A percentile compares a stretch with the other conserved stretches of the same genome.
Evolutionary conservation across 2,329 filamentous ascomycete species (phyloP).

Genomic region (Fusarium tricinctum): DNA sequence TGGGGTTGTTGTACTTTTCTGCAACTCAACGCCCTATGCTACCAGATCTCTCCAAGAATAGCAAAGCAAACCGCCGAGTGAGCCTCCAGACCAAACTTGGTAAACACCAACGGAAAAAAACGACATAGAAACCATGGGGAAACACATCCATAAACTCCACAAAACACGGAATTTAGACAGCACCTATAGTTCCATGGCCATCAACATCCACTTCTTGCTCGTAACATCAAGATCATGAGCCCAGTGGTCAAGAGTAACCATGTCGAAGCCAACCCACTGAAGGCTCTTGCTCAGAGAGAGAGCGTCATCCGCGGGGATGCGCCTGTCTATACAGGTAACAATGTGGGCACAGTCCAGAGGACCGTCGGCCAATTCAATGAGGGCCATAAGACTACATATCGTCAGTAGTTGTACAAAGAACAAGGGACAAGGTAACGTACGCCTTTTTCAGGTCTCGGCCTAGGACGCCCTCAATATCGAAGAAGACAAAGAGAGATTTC

Average conservation of each 20-base stretch:
- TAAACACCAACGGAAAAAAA: slow-evolving; percentile 37
- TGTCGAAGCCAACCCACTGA: slow-evolving; percentile 93
- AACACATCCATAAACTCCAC: slow-evolving; percentile 42
- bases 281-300: slow-evolving; percentile 83
- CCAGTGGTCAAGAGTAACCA: slow-evolving; percentile 85
- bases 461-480: slow-evolving; percentile 77
- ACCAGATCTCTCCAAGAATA: slow-evolving; percentile 29
- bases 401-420: slow-evolving; percentile 5
- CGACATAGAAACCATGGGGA: slow-evolving; percentile 37
- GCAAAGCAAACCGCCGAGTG: slow-evolving; percentile 29
- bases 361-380: slow-evolving; percentile 87
- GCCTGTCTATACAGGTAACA: slow-evolving; percentile 84
- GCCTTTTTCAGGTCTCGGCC: slow-evolving; percentile 87
- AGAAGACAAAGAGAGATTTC: slow-evolving; percentile 89
- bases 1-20: slow-evolving; percentile 30
- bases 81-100: slow-evolving; percentile 34
- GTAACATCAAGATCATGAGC: slow-evolving; percentile 73
- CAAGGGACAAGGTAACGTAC: slow-evolving; percentile 65
- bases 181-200: slow-evolving; percentile 88
- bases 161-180: slow-evolving; percentile 31
- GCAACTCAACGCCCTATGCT: slow-evolving; percentile 43
- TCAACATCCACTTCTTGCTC: slow-evolving; percentile 85
- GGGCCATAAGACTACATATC: slow-evolving; percentile 79
- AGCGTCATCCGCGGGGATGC: slow-evolving; percentile 71
- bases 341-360: slow-evolving; percentile 83